These are phyloP conservation scores for Vachellia pachyceras DNA, from an alignment of 306 rosid genomes.

Conservation along the genomic window DNA sequence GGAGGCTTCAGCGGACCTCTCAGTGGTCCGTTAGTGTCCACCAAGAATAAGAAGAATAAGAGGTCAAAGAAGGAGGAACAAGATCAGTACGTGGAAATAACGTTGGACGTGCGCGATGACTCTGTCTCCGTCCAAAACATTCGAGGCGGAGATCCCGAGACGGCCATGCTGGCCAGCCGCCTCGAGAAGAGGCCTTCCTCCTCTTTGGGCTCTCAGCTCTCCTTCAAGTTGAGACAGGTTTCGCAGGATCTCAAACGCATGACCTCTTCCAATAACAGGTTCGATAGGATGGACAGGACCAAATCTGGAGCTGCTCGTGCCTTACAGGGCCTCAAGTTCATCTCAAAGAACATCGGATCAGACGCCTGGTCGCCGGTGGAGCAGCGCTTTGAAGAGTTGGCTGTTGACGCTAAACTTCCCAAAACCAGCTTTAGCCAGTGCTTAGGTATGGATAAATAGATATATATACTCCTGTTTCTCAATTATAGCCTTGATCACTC, in stretches of 20 bases:
- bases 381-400: conserved; percentile 59
- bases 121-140: conserved; percentile 72
- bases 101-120: conserved; percentile 75
- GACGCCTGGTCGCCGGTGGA: conserved; percentile 78
- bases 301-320: conserved; percentile 89
- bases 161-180: conserved; percentile 63
- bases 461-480: background rate
- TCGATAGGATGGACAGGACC: conserved; percentile 57
- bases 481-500: background rate
- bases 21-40: conserved; percentile 61
- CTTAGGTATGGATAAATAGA: conserved; percentile 66
- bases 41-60: conserved; percentile 50
- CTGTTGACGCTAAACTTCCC: conserved; percentile 63
- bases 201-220: conserved; percentile 42
- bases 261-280: conserved; percentile 66
- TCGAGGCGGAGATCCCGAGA: conserved; percentile 70
- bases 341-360: conserved; percentile 67
- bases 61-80: conserved; percentile 64
- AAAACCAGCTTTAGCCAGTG: conserved; percentile 75
- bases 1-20: conserved; percentile 75
- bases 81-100: conserved; percentile 68
- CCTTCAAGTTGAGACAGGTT: conserved; percentile 62
- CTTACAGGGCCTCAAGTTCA: conserved; percentile 74
- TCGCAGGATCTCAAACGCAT: conserved; percentile 82
- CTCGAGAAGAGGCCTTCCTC: conserved; percentile 59